These are phyloP conservation scores for Rhododendron ferrugineum DNA, from an alignment of 148 eudicot species.

Conservation along the genomic window DNA sequence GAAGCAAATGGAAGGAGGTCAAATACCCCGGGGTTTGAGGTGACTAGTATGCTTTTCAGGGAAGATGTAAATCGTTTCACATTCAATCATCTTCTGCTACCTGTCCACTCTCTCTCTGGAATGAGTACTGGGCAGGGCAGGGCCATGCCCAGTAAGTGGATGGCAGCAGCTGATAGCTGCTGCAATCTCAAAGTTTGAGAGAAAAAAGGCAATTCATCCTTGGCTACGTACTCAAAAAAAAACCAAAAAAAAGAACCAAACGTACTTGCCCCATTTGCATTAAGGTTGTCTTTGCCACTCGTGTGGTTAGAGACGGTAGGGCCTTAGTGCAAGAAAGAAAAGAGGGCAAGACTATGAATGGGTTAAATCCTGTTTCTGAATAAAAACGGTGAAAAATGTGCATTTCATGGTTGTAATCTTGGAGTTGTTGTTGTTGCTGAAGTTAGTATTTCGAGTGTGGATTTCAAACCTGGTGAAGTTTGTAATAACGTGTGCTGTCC, in stretches of 20 bases:
- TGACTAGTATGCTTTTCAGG: slow-evolving; percentile 31
- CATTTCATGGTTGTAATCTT: background rate
- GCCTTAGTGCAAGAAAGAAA: slow-evolving; percentile 4
- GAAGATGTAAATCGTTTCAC: slow-evolving; percentile 24
- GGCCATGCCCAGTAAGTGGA: slow-evolving; percentile 28
- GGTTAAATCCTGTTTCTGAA: slow-evolving; percentile 10
- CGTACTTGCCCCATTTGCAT: slow-evolving; percentile 38
- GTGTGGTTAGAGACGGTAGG: slow-evolving; percentile 2
- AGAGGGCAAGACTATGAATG: background rate
- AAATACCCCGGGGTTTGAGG: slow-evolving; percentile 30
- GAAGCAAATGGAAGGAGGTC: slow-evolving; percentile 18
- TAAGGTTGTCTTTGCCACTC: slow-evolving; percentile 6
- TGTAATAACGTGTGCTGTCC: background rate
- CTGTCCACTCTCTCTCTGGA: slow-evolving; percentile 18
- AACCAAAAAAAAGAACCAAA: background rate
- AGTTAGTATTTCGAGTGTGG: background rate
- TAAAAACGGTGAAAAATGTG: background rate
- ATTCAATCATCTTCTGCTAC: slow-evolving; percentile 15
- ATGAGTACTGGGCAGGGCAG: slow-evolving; percentile 30
- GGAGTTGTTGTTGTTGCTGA: background rate
- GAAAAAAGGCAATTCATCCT: slow-evolving; percentile 39
- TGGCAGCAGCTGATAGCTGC: slow-evolving; percentile 28
- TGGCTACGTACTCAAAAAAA: slow-evolving; percentile 14
- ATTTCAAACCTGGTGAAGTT: slow-evolving; percentile 4
- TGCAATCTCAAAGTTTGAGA: slow-evolving; percentile 31